Conservation (phyloP, 164 flowering plant species). For the Chimonanthus praecox region DNA sequence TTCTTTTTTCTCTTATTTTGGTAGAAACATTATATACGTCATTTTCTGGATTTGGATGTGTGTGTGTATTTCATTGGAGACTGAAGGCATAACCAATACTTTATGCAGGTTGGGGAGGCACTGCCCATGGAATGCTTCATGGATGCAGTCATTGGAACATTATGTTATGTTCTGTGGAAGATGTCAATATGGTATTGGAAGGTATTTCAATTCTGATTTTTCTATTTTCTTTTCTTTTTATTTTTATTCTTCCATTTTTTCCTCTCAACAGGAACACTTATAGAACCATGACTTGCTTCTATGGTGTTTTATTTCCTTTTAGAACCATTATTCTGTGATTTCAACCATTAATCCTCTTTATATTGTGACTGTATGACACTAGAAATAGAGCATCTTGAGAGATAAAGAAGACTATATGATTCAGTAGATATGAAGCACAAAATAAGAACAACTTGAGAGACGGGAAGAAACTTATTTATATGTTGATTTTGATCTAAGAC, state of each 20-base stretch:
- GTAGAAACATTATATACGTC: background rate
- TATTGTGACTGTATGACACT: no score
- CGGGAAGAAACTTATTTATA: no score
- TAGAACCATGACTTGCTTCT: no score
- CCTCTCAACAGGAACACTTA: background rate
- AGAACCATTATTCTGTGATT: no score
- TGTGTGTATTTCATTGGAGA: background rate
- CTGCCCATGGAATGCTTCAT: conserved; percentile 65
- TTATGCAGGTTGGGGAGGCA: conserved; percentile 72
- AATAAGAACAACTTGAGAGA: no score
- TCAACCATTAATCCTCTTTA: background rate
- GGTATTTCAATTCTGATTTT: conserved; percentile 32
- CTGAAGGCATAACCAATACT: conserved; percentile 7
- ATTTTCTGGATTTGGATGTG: background rate
- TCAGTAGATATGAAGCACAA: no score
- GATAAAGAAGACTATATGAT: no score
- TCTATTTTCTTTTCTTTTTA: background rate
- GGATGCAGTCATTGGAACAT: conserved; percentile 92
- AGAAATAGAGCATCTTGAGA: no score
- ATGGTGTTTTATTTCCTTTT: no score
- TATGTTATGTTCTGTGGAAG: conserved; percentile 76
- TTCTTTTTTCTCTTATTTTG: background rate
- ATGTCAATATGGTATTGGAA: conserved; percentile 53
- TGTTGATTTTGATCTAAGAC: no score
- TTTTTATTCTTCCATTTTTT: no score